Percentiles rank a stretch among this genome's conserved stretches.
Conservation (phyloP, 2,329 filamentous ascomycete species). For the Fusarium citri region DNA sequence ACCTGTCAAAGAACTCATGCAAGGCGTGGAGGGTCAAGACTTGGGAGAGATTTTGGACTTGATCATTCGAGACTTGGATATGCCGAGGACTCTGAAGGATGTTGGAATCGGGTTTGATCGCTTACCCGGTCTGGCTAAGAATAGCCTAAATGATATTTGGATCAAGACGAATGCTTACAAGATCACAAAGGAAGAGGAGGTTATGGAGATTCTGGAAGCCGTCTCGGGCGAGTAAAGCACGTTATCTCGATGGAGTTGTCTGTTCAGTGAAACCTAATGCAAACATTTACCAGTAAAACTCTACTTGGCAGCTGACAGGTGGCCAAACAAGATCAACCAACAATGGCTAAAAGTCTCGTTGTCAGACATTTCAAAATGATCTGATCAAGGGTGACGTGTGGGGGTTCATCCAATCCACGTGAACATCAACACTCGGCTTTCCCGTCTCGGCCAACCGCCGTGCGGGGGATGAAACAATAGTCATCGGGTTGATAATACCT, state of each 20-base stretch:
- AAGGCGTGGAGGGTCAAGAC: background rate
- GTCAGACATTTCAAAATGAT: constrained; percentile 14
- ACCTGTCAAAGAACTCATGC: background rate
- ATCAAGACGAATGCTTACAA: constrained; percentile 13
- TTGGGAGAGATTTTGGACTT: constrained; percentile 6
- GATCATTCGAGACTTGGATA: constrained; percentile 1
- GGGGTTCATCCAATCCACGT: constrained; percentile 19
- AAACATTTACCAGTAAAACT: background rate
- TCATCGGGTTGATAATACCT: fast-evolving
- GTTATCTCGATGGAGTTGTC: background rate
- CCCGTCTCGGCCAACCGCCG: constrained; percentile 7
- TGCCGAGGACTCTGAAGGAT: constrained; percentile 7
- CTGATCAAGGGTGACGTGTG: constrained; percentile 17
- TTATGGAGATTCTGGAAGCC: constrained; percentile 7
- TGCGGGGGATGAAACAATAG: constrained; percentile 17
- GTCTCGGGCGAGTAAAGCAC: background rate
- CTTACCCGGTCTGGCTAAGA: background rate
- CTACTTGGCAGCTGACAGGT: constrained; percentile 4
- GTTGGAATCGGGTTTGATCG: background rate
- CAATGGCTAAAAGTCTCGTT: background rate
- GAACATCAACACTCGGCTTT: constrained; percentile 7
- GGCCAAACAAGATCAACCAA: background rate
- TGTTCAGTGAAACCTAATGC: background rate
- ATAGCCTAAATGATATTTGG: constrained; percentile 18
- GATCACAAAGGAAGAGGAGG: constrained; percentile 9